phyloP scores from a whole-genome alignment of 202 grass and related monocot species.

The Panicum virgatum region DNA sequence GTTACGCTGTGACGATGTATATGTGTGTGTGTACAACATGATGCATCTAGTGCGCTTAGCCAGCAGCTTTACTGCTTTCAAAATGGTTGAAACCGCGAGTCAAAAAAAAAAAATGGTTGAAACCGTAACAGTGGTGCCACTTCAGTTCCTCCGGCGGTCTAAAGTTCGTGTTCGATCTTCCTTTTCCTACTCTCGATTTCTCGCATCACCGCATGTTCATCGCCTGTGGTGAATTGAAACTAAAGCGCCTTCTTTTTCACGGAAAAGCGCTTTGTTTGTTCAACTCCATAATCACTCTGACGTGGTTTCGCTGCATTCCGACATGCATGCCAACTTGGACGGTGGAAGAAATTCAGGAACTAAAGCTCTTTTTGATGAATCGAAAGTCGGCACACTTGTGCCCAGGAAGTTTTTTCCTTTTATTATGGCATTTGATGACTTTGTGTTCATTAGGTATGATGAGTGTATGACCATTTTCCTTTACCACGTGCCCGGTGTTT shows the following conservation, averaged over 20 bases:
- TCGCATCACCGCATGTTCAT: constrained; percentile 15
- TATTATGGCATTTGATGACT: neutral
- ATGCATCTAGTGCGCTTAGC: neutral
- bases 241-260: constrained; percentile 21
- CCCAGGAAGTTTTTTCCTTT: neutral
- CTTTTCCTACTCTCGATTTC: constrained; percentile 30
- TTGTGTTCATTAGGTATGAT: neutral
- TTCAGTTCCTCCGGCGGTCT: constrained; percentile 20
- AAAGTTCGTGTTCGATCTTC: neutral
- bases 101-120: constrained; percentile 39
- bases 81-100: constrained; percentile 38
- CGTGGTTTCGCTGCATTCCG: constrained; percentile 43
- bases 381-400: constrained; percentile 4
- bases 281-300: constrained; percentile 36
- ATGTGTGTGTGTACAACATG: neutral
- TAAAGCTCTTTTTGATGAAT: constrained; percentile 14
- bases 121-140: constrained; percentile 24
- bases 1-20: neutral
- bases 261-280: constrained; percentile 37
- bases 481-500: constrained; percentile 6
- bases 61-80: constrained; percentile 22
- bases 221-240: constrained; percentile 36
- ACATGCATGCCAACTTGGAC: constrained; percentile 29
- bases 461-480: neutral
- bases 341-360: neutral